These are phyloP conservation scores for Coemansia sp. DNA, from an alignment of 192 early-diverging fungal species.

Conservation along the genomic window DNA sequence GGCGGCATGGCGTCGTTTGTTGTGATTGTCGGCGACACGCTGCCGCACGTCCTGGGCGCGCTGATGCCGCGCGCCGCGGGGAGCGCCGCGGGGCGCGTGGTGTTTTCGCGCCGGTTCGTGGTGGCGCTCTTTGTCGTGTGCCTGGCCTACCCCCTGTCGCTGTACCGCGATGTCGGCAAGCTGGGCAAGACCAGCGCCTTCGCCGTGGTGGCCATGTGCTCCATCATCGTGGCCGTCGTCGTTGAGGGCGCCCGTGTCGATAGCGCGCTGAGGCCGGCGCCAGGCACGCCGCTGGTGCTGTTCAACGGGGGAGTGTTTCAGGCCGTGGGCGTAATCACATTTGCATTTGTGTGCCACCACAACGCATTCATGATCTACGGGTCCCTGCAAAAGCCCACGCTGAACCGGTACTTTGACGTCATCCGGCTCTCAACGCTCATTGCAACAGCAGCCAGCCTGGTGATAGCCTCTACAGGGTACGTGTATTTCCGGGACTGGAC, in stretches of 20 bases:
- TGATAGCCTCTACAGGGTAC: conserved; percentile 72
- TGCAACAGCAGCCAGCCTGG: conserved; percentile 65
- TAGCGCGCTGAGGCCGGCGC: conserved; percentile 41
- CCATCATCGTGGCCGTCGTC: conserved; percentile 68
- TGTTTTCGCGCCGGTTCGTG: conserved; percentile 68
- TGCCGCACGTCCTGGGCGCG: conserved; percentile 76
- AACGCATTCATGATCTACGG: conserved; percentile 91
- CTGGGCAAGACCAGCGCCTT: conserved; percentile 85
- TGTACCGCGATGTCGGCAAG: conserved; percentile 83
- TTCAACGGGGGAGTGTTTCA: conserved; percentile 65
- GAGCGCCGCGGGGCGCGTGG: conserved; percentile 55
- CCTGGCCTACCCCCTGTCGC: conserved; percentile 79
- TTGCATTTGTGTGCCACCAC: conserved; percentile 96
- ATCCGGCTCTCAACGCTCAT: conserved; percentile 74
- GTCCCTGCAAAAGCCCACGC: conserved; percentile 75
- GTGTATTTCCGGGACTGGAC: conserved; percentile 81
- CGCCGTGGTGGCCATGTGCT: conserved; percentile 74
- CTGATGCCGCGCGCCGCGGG: conserved; percentile 58
- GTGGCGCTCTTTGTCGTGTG: conserved; percentile 72
- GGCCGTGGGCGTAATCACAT: conserved; percentile 86
- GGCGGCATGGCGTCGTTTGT: conserved; percentile 64
- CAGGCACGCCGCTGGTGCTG: conserved; percentile 22
- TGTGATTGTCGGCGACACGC: conserved; percentile 74
- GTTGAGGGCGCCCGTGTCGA: conserved; percentile 65
- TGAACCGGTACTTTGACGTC: conserved; percentile 79